Evolutionary conservation across 2,329 filamentous ascomycete species (phyloP), one percentile per base, ranked within the genome.

Genomic region (Pseudogymnoascus sp.): DNA sequence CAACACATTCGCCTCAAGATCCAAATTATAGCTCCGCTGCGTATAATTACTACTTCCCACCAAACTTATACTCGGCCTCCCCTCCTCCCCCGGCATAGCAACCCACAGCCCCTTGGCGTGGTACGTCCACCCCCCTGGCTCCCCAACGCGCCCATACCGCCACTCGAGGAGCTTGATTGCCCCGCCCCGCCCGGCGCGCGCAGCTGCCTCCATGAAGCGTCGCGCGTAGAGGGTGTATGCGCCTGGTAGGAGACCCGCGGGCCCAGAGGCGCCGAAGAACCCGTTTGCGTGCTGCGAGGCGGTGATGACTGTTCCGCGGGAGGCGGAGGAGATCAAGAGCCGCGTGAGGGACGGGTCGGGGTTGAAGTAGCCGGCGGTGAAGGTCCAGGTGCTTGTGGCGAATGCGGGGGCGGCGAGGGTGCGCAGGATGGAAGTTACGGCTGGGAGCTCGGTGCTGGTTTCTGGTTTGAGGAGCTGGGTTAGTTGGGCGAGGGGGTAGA

Each of bases 361-460:
- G 78, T 99, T 99, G 79, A 99, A 99, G 78, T 99, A 99, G 62
- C 95, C 95, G 0, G 95, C 95, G 0, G 95, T 97, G 75, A 99
- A 97, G 0, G 91, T 95, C 95, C 95, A 99, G 13, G 86, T 88
- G 0, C 89, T 90, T 35, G 84, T 82, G 9, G 80, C 78, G 70
- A 91, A 89, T 5, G 81, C 77, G 0, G 88, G 82, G 0, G 75
- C 77, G 0, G 87, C 82, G 3, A 97, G 82, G 0, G 83, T 83
- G 47, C 83, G 82, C 3, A 97, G 82, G 40, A 97, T 83, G 53
- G 84, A 83, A 0, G 86, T 91, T 17, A 99, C 79, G 15, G 89
- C 88, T 0, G 91, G 91, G 11, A 95, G 87, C 74, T 99, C 95
- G 11, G 93, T 97, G 0, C 93, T 97, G 0, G 85, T 85, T 69